Evolutionary conservation across 2,329 filamentous ascomycete species (phyloP), one percentile per base, ranked within the genome.

Genomic region (Apiospora aurea): DNA sequence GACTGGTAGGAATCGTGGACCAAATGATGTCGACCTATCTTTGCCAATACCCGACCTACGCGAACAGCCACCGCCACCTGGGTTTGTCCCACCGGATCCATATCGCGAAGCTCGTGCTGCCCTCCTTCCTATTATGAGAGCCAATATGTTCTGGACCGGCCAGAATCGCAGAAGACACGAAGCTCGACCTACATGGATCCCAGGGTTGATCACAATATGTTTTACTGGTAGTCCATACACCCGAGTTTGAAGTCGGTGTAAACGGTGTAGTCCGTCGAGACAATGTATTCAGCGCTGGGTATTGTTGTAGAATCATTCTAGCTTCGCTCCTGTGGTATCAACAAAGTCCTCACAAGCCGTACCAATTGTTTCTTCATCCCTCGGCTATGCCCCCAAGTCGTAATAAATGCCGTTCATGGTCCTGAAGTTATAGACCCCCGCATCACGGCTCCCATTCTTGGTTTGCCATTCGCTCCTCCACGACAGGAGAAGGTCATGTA

Each of bases 371-470:
- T 18, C 44, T 18, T 51, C n/a, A 24, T 43, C 67, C 5, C 67
- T 41, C 67, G 13, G 7, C 47, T 69, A 87, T n/a, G 80, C 82
- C 43, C 84, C 85, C 61, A 98, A 82, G 82, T 97, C 95, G 81
- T 97, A 97, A 79, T 96, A 94, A 69, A 97, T 88, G 80, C 94
- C 95, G 72, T 88, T 92, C 0, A 93, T 93, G 13, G 94, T 97
- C 73, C 95, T 87, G 77, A 97, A 97, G 78, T 97, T 97, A 83
- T 97, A 97, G 70, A 98, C 89, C 82, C 97, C 97, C 14, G 94
- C 93, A 80, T 95, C 93, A 67, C 89, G 88, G 34, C 88, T 87
- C 11, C 86, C 88, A 4, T 86, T 80, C 74, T 85, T 85, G 73
- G 75, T 83, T 84, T 84, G 87, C 83, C 85, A 91, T 85, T 80